A percentile compares a stretch with the other conserved stretches of the same genome.
phyloP scores from a whole-genome alignment of 2,329 filamentous ascomycete genomes.

The Penicillium sp. region DNA sequence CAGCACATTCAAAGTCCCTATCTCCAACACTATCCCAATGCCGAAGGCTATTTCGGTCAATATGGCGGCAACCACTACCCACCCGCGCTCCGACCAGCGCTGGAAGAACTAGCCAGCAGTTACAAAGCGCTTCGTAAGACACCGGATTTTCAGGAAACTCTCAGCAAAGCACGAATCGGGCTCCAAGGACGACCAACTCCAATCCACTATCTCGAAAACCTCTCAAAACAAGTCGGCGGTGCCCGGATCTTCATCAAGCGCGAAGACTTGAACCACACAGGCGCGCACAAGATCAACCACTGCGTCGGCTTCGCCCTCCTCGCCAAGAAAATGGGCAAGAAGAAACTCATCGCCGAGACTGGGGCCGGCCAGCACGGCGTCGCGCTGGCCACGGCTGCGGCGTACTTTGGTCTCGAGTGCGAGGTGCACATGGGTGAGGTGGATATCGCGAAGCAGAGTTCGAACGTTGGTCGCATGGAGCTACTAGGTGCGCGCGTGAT shows the following conservation, averaged over 20 bases:
- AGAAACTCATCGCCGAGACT: constrained; percentile 87
- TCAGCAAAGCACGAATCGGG: constrained; percentile 12
- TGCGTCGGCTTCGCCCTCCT: constrained; percentile 81
- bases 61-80: constrained; percentile 19
- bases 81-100: constrained; percentile 12
- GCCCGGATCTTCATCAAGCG: constrained; percentile 64
- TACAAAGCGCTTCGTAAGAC: constrained; percentile 15
- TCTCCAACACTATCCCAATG: constrained; percentile 9
- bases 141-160: constrained; percentile 13
- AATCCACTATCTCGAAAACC: constrained; percentile 53
- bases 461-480: constrained; percentile 32
- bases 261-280: constrained; percentile 88
- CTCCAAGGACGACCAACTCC: constrained; percentile 37
- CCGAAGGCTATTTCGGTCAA: constrained; percentile 8
- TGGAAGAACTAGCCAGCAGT: constrained; percentile 13
- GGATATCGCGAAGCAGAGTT: constrained; percentile 80
- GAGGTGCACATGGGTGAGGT: constrained; percentile 92
- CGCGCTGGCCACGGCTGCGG: constrained; percentile 76
- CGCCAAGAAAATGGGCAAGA: constrained; percentile 70
- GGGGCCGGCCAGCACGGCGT: constrained; percentile 86
- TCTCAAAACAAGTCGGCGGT: constrained; percentile 74
- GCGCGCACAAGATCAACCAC: constrained; percentile 94
- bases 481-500: background rate
- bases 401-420: constrained; percentile 90
- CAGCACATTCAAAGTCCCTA: background rate